Evolutionary conservation across 1,139 yeast species (phyloP), one percentile per base, ranked within the genome.

Genomic region (Sugiyamaella japonica): DNA sequence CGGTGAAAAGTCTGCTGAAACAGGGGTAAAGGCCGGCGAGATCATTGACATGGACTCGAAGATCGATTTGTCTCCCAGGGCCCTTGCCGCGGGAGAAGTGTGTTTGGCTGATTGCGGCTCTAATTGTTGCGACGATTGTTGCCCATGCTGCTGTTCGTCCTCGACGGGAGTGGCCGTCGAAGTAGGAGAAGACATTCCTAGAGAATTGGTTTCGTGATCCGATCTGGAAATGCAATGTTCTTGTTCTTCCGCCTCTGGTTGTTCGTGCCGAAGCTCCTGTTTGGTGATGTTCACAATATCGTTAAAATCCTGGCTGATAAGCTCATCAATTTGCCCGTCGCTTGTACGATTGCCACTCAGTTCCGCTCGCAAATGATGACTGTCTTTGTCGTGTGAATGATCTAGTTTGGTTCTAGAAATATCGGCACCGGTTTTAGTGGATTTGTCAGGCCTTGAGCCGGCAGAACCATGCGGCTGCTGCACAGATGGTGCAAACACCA

Each of bases 21-120:
- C 44, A 6, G 72, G 72, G 38, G 72, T 68, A 55, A 68, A 64
- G 9, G 72, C 71, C 9, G 73, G 73, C 31, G 71, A 67, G 17
- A 69, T 68, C 58, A 69, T 56, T 17, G 70, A 64, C 73, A 69
- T 69, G 48, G 59, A 55, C 46, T 59, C 58, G 54, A 66, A 63
- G 9, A 55, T 60, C 8, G 61, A 50, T 29, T 48, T 50, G 20
- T 50, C 49, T 16, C 53, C 46, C 39, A 48, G 20, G 8, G 48
- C 48, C 16, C 32, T 15, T 28, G 23, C 25, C 3, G 42, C 13
- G 12, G 41, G 15, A 29, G 52, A 31, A 13, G 40, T 32, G 7
- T 25, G 13, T 44, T 34, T 15, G 10, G 20, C 12, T 23, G 12
- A 7, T 9, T n/a, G 20, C n/a, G n/a, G n/a, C n/a, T n/a, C n/a